These are phyloP conservation scores for Apophysomyces variabilis DNA, from an alignment of 371 early-diverging fungal species.

Conservation along the genomic window DNA sequence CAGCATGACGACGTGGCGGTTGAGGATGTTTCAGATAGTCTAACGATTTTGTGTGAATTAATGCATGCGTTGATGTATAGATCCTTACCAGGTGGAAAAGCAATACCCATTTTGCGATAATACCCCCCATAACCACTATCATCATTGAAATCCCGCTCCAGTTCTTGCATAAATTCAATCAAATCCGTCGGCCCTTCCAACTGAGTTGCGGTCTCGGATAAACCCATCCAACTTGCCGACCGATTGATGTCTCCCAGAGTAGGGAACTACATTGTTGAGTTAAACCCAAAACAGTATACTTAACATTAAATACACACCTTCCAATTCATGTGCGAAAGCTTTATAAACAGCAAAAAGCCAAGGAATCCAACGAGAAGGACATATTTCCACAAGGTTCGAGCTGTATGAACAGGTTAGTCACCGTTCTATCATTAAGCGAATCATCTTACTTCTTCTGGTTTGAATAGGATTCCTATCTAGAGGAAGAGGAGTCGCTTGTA, in stretches of 20 bases:
- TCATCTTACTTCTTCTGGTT: background rate
- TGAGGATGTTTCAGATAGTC: slow-evolving; percentile 4
- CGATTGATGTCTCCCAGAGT: background rate
- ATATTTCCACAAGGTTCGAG: background rate
- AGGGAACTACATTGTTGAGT: background rate
- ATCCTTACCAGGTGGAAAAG: slow-evolving; percentile 14
- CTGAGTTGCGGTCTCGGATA: background rate
- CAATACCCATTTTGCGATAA: slow-evolving; percentile 14
- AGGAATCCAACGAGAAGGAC: background rate
- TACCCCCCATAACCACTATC: background rate
- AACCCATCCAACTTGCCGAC: background rate
- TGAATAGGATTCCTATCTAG: background rate
- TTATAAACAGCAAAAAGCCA: background rate
- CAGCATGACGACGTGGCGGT: slow-evolving; percentile 21
- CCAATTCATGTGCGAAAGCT: background rate
- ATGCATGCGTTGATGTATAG: too few relatives aligned
- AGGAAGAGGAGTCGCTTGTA: background rate
- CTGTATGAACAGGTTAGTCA: background rate
- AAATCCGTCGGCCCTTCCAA: slow-evolving; percentile 10
- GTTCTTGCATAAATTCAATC: slow-evolving; percentile 7
- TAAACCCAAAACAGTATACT: background rate
- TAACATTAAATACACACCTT: background rate
- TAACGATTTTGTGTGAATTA: too few relatives aligned
- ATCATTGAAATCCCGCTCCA: slow-evolving; percentile 1
- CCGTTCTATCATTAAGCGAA: background rate